Conservation (phyloP, 768 basidiomycete genomes). For the Pleurotus eryngii region DNA sequence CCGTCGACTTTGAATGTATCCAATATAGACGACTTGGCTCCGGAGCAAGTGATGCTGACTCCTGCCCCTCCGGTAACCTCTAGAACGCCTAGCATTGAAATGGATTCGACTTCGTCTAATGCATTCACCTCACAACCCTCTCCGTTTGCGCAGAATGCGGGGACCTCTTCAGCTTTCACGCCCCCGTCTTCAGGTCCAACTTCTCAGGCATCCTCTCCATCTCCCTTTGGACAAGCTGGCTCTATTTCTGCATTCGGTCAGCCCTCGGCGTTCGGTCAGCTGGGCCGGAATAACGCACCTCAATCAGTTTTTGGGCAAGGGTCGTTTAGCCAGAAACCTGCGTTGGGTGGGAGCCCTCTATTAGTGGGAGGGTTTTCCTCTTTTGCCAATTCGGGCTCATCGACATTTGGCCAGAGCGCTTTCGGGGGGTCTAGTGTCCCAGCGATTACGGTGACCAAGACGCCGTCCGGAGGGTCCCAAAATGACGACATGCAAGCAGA, state of each 20-base stretch:
- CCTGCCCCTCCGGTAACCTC: neutral
- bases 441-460: neutral
- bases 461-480: neutral
- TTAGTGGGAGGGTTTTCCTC: neutral
- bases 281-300: neutral
- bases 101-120: neutral
- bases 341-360: neutral
- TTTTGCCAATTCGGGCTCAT: neutral
- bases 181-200: neutral
- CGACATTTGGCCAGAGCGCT: slow-evolving; percentile 12
- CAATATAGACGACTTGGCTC: slow-evolving; percentile 11
- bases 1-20: slow-evolving; percentile 18
- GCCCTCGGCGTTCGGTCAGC: slow-evolving; percentile 6
- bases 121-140: neutral
- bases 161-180: neutral
- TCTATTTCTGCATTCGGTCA: slow-evolving; percentile 23
- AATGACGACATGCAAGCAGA: slow-evolving; percentile 4
- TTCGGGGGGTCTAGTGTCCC: neutral
- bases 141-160: neutral
- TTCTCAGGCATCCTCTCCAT: neutral
- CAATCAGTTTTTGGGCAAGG: slow-evolving; percentile 4
- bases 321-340: slow-evolving; percentile 1
- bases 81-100: neutral
- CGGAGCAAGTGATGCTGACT: slow-evolving; percentile 4
- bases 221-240: neutral